Percentiles rank a stretch among this genome's conserved stretches.
phyloP scores from a whole-genome alignment of 257 asterid species.

The Buddleja alternifolia region DNA sequence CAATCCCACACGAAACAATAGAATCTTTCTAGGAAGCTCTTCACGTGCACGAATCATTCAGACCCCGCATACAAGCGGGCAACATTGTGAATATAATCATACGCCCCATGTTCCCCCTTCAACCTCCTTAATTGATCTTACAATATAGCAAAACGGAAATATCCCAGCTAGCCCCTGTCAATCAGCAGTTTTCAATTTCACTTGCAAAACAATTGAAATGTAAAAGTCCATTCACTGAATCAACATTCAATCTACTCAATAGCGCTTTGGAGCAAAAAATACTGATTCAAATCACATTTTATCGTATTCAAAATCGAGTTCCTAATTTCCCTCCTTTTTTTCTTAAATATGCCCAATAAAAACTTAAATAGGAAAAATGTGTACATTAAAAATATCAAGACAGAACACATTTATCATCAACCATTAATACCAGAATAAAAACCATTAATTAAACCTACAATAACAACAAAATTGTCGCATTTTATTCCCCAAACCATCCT shows the following conservation, averaged over 20 bases:
- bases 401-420: constrained; percentile 5
- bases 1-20: too few species aligned
- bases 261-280: background rate
- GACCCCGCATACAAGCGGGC: background rate
- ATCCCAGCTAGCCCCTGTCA: background rate
- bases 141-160: background rate
- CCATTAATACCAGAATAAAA: constrained; percentile 18
- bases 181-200: background rate
- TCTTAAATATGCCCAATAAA: background rate
- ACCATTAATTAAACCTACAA: background rate
- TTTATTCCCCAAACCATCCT: constrained; percentile 5
- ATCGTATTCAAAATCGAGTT: too few species aligned
- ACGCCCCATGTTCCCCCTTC: background rate
- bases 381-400: constrained; percentile 7
- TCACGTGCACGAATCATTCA: too few species aligned
- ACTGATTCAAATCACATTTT: background rate
- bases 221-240: background rate
- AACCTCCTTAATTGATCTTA: background rate
- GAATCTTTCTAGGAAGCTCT: too few species aligned
- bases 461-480: background rate
- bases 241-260: background rate
- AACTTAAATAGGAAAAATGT: background rate
- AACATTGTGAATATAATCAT: background rate
- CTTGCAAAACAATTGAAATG: background rate
- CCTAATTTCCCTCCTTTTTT: background rate